Evolutionary conservation across 2,329 filamentous ascomycete genomes (phyloP).

Genomic region (Colletotrichum tofieldiae): DNA sequence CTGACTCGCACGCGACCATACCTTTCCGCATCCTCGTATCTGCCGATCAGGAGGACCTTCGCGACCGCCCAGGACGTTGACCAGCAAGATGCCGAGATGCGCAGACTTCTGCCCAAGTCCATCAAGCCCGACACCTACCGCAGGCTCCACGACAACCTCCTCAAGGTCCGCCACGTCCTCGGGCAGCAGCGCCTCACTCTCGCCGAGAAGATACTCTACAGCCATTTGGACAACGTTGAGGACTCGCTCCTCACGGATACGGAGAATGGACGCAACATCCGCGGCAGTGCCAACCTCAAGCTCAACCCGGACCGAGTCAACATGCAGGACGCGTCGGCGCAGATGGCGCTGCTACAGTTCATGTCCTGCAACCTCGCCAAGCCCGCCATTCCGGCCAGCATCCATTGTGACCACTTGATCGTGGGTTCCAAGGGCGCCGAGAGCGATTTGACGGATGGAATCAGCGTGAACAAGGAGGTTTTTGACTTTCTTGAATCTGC

Average conservation of each 20-base stretch:
- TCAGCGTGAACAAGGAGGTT: conserved; percentile 94
- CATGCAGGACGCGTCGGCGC: conserved; percentile 98
- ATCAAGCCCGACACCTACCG: conserved; percentile 80
- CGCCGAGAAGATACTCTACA: conserved; percentile 98
- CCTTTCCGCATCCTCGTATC: conserved; percentile 36
- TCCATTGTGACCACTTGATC: conserved; percentile 99
- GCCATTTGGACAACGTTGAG: conserved; percentile 91
- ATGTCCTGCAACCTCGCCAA: conserved; percentile 94
- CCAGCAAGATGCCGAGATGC: conserved; percentile 52
- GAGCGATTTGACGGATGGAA: conserved; percentile 86
- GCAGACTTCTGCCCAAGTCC: conserved; percentile 50
- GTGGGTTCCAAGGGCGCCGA: conserved; percentile 93
- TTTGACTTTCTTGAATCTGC: conserved; percentile 98
- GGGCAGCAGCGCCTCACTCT: conserved; percentile 81
- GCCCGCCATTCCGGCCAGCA: conserved; percentile 95
- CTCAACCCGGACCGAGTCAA: conserved; percentile 97
- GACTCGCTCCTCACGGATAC: conserved; percentile 89
- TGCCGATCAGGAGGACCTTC: conserved; percentile 42
- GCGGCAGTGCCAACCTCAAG: conserved; percentile 93
- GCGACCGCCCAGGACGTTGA: conserved; percentile 43
- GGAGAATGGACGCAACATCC: conserved; percentile 85
- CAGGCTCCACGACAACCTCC: conserved; percentile 83
- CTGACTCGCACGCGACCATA: conserved; percentile 46
- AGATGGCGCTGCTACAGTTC: conserved; percentile 98
- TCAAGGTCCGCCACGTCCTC: conserved; percentile 82